These are phyloP conservation scores for Kappamyces sp. DNA, from an alignment of 192 early-diverging fungal genomes.

Conservation along the genomic window DNA sequence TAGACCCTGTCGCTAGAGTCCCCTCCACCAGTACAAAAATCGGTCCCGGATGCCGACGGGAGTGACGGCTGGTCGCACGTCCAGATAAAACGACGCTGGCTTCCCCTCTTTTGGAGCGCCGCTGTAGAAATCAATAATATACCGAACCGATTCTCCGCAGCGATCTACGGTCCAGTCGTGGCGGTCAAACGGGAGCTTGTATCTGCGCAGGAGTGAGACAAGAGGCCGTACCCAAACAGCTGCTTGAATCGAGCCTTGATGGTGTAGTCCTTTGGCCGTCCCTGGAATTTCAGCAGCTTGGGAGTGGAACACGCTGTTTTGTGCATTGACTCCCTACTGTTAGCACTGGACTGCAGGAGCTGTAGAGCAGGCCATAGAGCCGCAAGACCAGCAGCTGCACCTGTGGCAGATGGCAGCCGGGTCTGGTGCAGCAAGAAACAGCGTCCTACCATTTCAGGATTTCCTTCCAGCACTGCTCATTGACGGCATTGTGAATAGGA, in stretches of 20 bases:
- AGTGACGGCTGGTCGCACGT: constrained; percentile 79
- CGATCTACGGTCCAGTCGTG: constrained; percentile 92
- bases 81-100: constrained; percentile 69
- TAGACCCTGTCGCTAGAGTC: neutral
- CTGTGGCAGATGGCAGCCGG: too few species aligned
- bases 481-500: constrained; percentile 91
- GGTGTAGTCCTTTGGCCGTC: constrained; percentile 63
- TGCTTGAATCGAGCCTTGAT: constrained; percentile 63
- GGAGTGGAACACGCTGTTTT: constrained; percentile 34
- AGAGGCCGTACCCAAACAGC: constrained; percentile 51
- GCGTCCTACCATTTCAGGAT: constrained; percentile 86
- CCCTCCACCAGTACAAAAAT: constrained; percentile 14
- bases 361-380: too few species aligned
- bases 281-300: constrained; percentile 68
- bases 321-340: constrained; percentile 47
- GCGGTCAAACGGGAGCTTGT: constrained; percentile 80
- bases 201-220: constrained; percentile 34
- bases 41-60: constrained; percentile 51
- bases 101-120: constrained; percentile 44
- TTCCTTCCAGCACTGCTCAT: constrained; percentile 82
- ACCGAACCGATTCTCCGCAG: constrained; percentile 78
- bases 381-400: too few species aligned
- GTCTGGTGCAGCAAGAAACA: too few species aligned
- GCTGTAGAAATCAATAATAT: constrained; percentile 89
- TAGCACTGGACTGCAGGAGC: too few species aligned